Evolutionary conservation across 2,329 filamentous ascomycete species (phyloP).

Genomic region (Tolypocladium cylindrosporum): DNA sequence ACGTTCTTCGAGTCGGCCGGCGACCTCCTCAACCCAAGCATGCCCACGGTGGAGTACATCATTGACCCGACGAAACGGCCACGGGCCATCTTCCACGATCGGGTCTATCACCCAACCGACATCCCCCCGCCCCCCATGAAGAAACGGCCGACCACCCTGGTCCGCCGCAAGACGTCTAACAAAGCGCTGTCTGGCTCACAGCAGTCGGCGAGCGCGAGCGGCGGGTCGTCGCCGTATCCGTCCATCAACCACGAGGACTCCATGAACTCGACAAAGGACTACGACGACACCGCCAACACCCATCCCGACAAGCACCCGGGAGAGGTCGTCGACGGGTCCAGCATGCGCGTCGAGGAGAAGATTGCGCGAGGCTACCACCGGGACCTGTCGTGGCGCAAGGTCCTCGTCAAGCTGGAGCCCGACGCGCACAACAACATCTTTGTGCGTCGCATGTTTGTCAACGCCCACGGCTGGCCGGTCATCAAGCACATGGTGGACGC

Average conservation of each 20-base stretch:
- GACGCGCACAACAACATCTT: constrained; percentile 92
- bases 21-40: constrained; percentile 80
- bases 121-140: constrained; percentile 74
- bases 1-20: constrained; percentile 93
- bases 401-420: constrained; percentile 87
- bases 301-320: constrained; percentile 30
- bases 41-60: constrained; percentile 73
- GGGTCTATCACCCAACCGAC: constrained; percentile 86
- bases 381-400: constrained; percentile 89
- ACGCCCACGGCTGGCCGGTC: constrained; percentile 96
- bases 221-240: constrained; percentile 21
- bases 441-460: constrained; percentile 91
- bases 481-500: constrained; percentile 90
- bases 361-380: constrained; percentile 93
- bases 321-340: constrained; percentile 44
- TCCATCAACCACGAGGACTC: constrained; percentile 31
- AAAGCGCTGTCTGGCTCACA: constrained; percentile 12
- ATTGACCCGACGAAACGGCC: constrained; percentile 73
- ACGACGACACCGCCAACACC: constrained; percentile 39
- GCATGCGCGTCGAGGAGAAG: constrained; percentile 92
- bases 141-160: constrained; percentile 32
- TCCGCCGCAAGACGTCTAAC: constrained; percentile 19
- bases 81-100: constrained; percentile 91
- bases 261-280: constrained; percentile 34
- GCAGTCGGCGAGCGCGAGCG: constrained; percentile 10